Evolutionary conservation across 305 asterid genomes (phyloP).

Genomic region (Rubia peregrina): DNA sequence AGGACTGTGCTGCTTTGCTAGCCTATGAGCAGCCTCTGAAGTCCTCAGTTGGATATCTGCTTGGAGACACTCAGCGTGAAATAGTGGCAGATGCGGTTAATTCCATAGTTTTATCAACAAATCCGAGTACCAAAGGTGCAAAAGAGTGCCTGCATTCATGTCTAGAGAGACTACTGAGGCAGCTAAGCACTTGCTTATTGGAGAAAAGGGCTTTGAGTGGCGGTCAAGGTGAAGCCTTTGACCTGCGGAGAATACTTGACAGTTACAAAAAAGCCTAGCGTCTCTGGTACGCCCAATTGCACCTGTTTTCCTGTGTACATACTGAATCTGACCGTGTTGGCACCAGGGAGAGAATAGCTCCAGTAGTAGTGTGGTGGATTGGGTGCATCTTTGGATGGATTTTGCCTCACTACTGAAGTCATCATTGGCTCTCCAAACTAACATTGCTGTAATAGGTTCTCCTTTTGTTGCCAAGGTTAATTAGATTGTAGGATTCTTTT

Average conservation of each 20-base stretch:
- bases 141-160: conserved; percentile 53
- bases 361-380: conserved; percentile 3
- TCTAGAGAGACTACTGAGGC: conserved; percentile 74
- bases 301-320: conserved; percentile 15
- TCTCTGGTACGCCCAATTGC: neutral
- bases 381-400: conserved; percentile 4
- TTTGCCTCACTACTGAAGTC: neutral
- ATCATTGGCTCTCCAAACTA: neutral
- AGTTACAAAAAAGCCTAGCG: conserved; percentile 35
- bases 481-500: conserved; percentile 1
- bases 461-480: neutral
- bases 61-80: conserved; percentile 71
- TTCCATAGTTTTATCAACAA: conserved; percentile 54
- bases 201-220: conserved; percentile 67
- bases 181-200: conserved; percentile 61
- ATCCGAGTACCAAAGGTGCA: conserved; percentile 43
- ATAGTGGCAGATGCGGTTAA: conserved; percentile 89
- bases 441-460: neutral
- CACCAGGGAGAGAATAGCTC: neutral
- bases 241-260: conserved; percentile 48
- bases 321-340: conserved; percentile 7
- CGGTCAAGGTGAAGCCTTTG: conserved; percentile 74
- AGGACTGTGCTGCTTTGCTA: conserved; percentile 89
- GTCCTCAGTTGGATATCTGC: conserved; percentile 76
- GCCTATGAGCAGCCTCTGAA: conserved; percentile 70